Percentiles rank a stretch among this genome's conserved stretches.
Evolutionary conservation across 495 filamentous ascomycete species (phyloP).

Genomic region (Trypethelium eluteriae): DNA sequence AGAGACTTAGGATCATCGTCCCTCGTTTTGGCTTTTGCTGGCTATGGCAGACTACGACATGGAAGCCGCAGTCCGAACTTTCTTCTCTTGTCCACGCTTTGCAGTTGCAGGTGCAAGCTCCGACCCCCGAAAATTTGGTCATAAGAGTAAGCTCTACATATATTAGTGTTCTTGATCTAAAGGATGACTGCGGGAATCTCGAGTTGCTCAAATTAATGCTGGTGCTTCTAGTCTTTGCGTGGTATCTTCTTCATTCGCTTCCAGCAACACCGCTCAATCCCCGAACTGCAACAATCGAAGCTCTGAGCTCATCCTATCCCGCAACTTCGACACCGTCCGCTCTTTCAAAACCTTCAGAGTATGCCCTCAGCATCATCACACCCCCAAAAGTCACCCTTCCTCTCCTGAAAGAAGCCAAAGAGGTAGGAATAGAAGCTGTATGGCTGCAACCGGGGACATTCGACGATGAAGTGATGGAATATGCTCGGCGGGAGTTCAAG

Average conservation of each 20-base stretch:
- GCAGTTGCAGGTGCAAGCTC: slow-evolving; percentile 88
- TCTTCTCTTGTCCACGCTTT: slow-evolving; percentile 76
- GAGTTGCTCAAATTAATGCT: slow-evolving; percentile 7
- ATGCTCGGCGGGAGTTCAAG: slow-evolving; percentile 53
- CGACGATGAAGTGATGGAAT: slow-evolving; percentile 62
- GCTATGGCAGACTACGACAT: slow-evolving; percentile 24
- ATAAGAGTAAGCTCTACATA: slow-evolving; percentile 55
- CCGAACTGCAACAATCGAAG: slow-evolving; percentile 23
- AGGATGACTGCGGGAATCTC: not conserved
- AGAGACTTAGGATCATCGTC: too few relatives aligned
- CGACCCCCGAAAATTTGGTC: slow-evolving; percentile 79
- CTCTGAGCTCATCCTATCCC: not conserved
- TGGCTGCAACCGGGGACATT: slow-evolving; percentile 92
- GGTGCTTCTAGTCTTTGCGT: slow-evolving; percentile 62
- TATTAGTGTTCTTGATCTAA: slow-evolving; percentile 9
- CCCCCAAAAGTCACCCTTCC: slow-evolving; percentile 64
- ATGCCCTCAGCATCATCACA: slow-evolving; percentile 79
- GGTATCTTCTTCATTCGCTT: slow-evolving; percentile 74
- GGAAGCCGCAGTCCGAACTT: slow-evolving; percentile 59
- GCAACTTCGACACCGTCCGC: slow-evolving; percentile 48
- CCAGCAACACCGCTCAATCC: slow-evolving; percentile 81
- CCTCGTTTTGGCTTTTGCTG: not conserved
- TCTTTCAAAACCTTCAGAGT: slow-evolving; percentile 58
- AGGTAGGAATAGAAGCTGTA: slow-evolving; percentile 67
- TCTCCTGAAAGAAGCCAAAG: slow-evolving; percentile 70